Conservation (phyloP, 1,284 basidiomycete genomes). For the Fistulinella cinereoalba region DNA sequence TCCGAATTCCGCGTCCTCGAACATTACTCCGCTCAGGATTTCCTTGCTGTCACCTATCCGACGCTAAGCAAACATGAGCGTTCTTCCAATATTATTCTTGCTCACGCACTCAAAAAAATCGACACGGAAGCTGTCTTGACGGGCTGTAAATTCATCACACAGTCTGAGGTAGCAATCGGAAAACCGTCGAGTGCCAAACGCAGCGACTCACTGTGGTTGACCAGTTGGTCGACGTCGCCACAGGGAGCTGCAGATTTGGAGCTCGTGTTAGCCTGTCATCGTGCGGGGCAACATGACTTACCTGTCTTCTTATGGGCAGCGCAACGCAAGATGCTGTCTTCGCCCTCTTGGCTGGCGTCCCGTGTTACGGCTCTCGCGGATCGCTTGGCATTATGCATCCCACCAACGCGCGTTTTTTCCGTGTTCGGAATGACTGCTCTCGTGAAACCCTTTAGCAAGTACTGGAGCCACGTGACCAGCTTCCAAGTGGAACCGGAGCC, state of each 20-base stretch:
- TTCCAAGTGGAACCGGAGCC: conserved; percentile 41
- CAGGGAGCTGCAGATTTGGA: conserved; percentile 38
- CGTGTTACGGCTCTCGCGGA: conserved; percentile 38
- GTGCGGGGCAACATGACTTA: conserved; percentile 43
- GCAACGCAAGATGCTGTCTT: conserved; percentile 25
- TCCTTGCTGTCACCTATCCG: conserved; percentile 43
- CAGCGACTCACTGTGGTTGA: conserved; percentile 47
- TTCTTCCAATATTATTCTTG: conserved; percentile 52
- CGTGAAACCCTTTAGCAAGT: conserved; percentile 44
- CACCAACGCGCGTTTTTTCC: conserved; percentile 58
- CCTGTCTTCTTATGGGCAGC: conserved; percentile 55
- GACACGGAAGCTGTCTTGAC: conserved; percentile 38
- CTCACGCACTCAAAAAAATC: conserved; percentile 47
- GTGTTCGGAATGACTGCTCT: conserved; percentile 58
- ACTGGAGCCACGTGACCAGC: conserved; percentile 55
- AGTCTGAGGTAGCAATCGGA: conserved; percentile 31
- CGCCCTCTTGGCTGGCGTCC: conserved; percentile 36
- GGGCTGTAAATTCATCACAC: conserved; percentile 37
- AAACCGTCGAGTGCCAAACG: conserved; percentile 8
- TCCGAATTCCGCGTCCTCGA: conserved; percentile 38
- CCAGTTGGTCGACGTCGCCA: conserved; percentile 43
- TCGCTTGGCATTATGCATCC: conserved; percentile 38
- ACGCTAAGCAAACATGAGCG: conserved; percentile 43
- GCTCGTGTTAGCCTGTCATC: conserved; percentile 47
- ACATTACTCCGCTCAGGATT: conserved; percentile 42